Percentiles rank a stretch among this genome's conserved stretches.
These are phyloP conservation scores for Ceratocystiopsis sp. DNA, from an alignment of 2,329 filamentous ascomycete species.

Conservation along the genomic window DNA sequence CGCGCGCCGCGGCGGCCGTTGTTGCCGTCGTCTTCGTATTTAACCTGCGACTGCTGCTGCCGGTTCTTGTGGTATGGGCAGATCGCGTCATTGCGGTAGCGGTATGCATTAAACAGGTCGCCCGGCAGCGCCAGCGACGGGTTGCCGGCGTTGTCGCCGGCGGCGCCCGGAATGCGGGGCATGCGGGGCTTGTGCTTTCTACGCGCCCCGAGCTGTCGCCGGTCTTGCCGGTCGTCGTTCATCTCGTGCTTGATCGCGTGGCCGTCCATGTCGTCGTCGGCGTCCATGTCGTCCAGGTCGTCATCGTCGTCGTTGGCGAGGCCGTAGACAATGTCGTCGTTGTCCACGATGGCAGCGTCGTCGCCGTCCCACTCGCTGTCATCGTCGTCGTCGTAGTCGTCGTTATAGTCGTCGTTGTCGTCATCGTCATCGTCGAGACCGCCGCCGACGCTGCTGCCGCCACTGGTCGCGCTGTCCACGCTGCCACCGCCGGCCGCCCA, in stretches of 20 bases:
- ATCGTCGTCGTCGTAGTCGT: neutral
- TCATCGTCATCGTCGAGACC: constrained; percentile 6
- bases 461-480: constrained; percentile 1
- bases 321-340: constrained; percentile 1
- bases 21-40: neutral
- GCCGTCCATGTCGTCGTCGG: neutral
- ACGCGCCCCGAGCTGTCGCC: too few relatives aligned
- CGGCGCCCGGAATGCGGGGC: constrained; percentile 4
- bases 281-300: neutral
- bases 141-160: constrained; percentile 7
- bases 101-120: constrained; percentile 26
- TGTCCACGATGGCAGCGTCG: constrained; percentile 1
- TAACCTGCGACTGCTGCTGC: neutral
- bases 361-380: constrained; percentile 3
- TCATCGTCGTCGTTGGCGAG: neutral
- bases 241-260: too few relatives aligned
- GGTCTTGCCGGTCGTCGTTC: too few relatives aligned
- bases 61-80: constrained; percentile 7
- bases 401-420: constrained; percentile 6
- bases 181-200: neutral
- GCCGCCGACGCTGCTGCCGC: constrained; percentile 1
- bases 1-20: neutral
- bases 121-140: constrained; percentile 25
- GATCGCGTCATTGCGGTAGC: constrained; percentile 12
- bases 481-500: neutral